Percentiles rank a stretch among this genome's conserved stretches.
phyloP scores from a whole-genome alignment of 106 monocot species.

The Phalaenopsis aphrodite region DNA sequence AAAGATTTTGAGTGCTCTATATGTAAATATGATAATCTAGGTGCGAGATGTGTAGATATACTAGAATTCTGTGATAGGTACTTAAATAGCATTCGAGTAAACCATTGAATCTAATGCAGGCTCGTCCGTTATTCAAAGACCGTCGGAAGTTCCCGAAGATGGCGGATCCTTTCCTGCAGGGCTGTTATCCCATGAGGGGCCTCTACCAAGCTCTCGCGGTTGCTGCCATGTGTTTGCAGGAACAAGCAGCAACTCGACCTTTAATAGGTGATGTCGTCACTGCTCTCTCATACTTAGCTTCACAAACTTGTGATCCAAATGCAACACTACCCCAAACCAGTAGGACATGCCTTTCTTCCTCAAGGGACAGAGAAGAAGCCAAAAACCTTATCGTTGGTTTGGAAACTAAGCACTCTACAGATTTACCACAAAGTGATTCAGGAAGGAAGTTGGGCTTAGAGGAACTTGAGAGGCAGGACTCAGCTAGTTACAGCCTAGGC shows the following conservation, averaged over 20 bases:
- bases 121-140: conserved; percentile 88
- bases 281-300: conserved; percentile 77
- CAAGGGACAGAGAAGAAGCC: conserved; percentile 35
- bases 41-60: too few relatives aligned
- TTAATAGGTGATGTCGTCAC: conserved; percentile 85
- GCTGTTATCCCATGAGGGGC: conserved; percentile 73
- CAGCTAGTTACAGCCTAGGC: conserved; percentile 29
- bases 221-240: conserved; percentile 95
- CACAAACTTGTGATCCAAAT: conserved; percentile 74
- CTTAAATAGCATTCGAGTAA: too few relatives aligned
- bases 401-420: conserved; percentile 14
- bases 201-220: conserved; percentile 86
- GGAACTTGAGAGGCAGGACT: conserved; percentile 26
- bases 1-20: too few relatives aligned
- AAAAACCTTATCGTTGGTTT: conserved; percentile 17
- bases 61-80: too few relatives aligned
- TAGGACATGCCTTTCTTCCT: conserved; percentile 44
- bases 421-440: conserved; percentile 52
- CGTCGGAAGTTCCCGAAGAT: conserved; percentile 80
- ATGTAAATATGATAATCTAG: too few relatives aligned
- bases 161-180: conserved; percentile 78
- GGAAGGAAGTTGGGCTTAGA: conserved; percentile 47
- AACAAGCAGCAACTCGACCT: conserved; percentile 78
- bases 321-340: conserved; percentile 20
- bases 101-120: conserved; percentile 32